phyloP scores from a whole-genome alignment of 2,329 filamentous ascomycete species.

The Fusarium anguioides region DNA sequence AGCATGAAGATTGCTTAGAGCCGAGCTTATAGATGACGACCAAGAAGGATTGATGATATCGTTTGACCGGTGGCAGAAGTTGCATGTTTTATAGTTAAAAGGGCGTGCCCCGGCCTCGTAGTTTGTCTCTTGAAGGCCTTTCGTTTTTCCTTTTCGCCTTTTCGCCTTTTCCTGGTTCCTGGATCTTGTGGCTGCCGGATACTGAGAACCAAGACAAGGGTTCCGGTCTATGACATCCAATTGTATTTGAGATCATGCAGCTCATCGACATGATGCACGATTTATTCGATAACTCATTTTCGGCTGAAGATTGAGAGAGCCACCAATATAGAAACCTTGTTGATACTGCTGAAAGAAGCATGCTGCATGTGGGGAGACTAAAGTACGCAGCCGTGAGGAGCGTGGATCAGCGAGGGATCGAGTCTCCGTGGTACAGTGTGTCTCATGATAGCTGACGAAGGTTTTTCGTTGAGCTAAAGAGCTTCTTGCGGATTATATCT shows the following conservation, averaged over 20 bases:
- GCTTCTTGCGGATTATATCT: background rate
- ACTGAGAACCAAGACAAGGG: slow-evolving; percentile 7
- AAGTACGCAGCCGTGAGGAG: slow-evolving; percentile 36
- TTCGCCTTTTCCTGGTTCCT: background rate
- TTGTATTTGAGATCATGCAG: slow-evolving; percentile 11
- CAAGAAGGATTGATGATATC: background rate
- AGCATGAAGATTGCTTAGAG: background rate
- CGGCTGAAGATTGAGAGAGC: slow-evolving; percentile 1
- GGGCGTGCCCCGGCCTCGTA: background rate
- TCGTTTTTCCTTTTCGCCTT: slow-evolving; percentile 1
- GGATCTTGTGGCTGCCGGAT: slow-evolving; percentile 8
- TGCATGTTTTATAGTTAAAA: slow-evolving; percentile 23
- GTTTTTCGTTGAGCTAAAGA: background rate
- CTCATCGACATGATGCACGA: slow-evolving; percentile 2
- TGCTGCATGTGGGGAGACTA: slow-evolving; percentile 28
- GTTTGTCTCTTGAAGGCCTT: background rate
- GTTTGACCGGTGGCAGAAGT: background rate
- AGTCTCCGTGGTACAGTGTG: slow-evolving; percentile 22
- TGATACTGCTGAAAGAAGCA: slow-evolving; percentile 30
- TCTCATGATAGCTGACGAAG: slow-evolving; percentile 7
- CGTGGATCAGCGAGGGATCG: slow-evolving; percentile 15
- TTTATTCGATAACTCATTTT: slow-evolving; percentile 18
- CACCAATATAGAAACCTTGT: slow-evolving; percentile 3
- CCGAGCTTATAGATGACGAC: background rate
- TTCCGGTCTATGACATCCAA: slow-evolving; percentile 10